Base-by-base conservation (phyloP, 2,329 filamentous ascomycete species). In the Ilyonectria sp. region DNA sequence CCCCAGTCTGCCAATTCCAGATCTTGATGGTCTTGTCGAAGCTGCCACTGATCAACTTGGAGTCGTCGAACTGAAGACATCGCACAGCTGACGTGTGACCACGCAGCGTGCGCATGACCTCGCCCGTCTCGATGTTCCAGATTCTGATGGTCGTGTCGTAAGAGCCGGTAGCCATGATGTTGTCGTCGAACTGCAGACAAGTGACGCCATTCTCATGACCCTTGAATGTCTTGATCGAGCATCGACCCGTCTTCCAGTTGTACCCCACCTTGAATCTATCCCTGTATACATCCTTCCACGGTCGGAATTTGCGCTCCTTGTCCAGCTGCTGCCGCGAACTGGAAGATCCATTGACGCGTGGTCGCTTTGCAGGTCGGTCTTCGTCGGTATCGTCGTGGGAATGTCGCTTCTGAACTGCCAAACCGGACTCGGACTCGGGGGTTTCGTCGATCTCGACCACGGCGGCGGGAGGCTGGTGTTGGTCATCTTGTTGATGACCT, bases 191-290 rank as follows among this genome's bases (percentile, higher is more conserved):
- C 66, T 84, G 82, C 9, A 85, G 76, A 54, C 83, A 85, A 2
- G 82, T 84, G 44, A 85, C 78, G 44, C 95, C 95, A 78, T 98
- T 98, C 11, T 89, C 91, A 80, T 98, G 86, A 1, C 95, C 95
- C 73, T 91, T 92, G 80, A 99, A 94, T 13, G 93, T 90, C 77
- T 92, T 94, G 72, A 93, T 92, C 7, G 91, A 91, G 82, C 92
- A 98, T 43, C 95, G 91, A 4, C 96, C 95, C 71, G 97, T 94
- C 79, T 97, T 97, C 96, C 96, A 99, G 79, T 98, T 98, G 67
- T 92, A 96, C 58, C 96, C 95, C 54, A 99, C 94, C 79, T 95
- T 96, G 86, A 95, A 98, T 17, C 94, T 90, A 79, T 98, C 95
- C 70, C 94, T 93, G 84, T 99, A 99, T 1, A 99, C 94, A 68